These are phyloP conservation scores for Dissophora ornata DNA, from an alignment of 192 early-diverging fungal genomes.

Conservation along the genomic window DNA sequence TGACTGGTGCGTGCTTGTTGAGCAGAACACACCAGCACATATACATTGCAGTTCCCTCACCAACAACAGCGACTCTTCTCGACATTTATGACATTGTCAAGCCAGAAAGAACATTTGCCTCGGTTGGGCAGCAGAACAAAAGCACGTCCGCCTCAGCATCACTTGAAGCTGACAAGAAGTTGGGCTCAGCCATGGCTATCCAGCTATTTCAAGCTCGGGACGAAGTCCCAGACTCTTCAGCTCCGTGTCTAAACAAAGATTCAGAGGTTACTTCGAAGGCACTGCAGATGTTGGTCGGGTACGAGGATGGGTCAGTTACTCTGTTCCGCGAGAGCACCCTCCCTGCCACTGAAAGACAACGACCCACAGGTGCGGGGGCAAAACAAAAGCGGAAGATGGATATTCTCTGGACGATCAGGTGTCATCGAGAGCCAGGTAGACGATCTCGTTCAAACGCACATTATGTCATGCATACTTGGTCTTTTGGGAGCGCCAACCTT, in stretches of 20 bases:
- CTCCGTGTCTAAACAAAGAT: not conserved
- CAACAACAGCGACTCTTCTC: conserved; percentile 14
- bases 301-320: conserved; percentile 49
- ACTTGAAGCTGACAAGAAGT: conserved; percentile 20
- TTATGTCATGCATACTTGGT: too few relatives aligned
- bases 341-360: not conserved
- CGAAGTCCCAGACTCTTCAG: not conserved
- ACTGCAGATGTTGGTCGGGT: conserved; percentile 48
- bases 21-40: conserved; percentile 14
- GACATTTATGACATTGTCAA: conserved; percentile 49
- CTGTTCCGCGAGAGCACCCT: conserved; percentile 21
- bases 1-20: not conserved
- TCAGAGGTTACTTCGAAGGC: not conserved
- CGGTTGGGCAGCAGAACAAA: conserved; percentile 4
- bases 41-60: conserved; percentile 44
- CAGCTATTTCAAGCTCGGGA: conserved; percentile 10
- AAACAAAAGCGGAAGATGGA: conserved; percentile 19
- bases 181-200: conserved; percentile 45
- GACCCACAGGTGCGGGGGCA: not conserved
- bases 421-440: conserved; percentile 53
- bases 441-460: too few relatives aligned
- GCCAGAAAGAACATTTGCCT: conserved; percentile 42
- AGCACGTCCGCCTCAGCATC: not conserved
- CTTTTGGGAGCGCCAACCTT: too few relatives aligned
- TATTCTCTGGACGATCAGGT: conserved; percentile 39